Evolutionary conservation across 225 moss, liverwort and hornwort species (phyloP).

Genomic region (Straminergon stramineum): DNA sequence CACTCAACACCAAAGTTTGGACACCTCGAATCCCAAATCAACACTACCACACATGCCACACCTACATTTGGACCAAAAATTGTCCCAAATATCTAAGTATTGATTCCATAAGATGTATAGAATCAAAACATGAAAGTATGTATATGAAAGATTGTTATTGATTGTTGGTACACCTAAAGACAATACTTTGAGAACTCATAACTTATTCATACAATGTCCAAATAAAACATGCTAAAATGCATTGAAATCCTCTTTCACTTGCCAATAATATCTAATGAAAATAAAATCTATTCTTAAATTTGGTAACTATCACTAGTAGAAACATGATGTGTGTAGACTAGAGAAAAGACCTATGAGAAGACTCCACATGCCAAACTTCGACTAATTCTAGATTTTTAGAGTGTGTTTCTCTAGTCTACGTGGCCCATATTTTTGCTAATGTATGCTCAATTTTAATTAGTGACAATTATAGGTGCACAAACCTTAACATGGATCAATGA

Average conservation of each 20-base stretch:
- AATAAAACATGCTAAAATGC: too few species aligned
- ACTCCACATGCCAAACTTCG: neutral
- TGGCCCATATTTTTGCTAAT: accelerated
- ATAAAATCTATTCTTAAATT: neutral
- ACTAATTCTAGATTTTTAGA: accelerated
- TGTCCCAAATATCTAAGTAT: accelerated
- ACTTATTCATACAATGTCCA: neutral
- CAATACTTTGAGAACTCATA: too few species aligned
- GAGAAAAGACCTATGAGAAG: neutral
- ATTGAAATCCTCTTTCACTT: neutral
- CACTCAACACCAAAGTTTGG: neutral
- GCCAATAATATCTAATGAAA: neutral
- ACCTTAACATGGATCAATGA: neutral
- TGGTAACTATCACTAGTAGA: neutral
- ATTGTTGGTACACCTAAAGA: accelerated
- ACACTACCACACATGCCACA: accelerated
- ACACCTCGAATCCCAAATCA: neutral
- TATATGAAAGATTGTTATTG: neutral
- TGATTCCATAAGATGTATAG: neutral
- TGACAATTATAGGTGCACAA: accelerated
- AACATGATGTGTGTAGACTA: accelerated
- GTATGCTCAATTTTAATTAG: accelerated
- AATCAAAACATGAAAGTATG: neutral
- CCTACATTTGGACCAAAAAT: neutral
- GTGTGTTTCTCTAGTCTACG: accelerated